A percentile compares a stretch with the other conserved stretches of the same genome.
Conservation (phyloP, 1,284 basidiomycete genomes). For the Boletus semigastroideus region DNA sequence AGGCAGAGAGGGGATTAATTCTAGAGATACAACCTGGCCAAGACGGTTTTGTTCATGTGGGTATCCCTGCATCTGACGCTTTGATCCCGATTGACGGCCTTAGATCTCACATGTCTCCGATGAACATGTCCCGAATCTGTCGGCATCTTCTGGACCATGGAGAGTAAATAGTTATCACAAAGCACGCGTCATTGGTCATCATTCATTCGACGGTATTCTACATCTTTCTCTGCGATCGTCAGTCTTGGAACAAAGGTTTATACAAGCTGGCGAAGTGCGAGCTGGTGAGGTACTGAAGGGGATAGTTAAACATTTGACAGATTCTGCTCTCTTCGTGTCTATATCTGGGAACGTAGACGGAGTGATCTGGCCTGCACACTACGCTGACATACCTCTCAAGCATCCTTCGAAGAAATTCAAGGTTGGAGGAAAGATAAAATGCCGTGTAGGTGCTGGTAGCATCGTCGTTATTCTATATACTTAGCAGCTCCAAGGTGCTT, state of each 20-base stretch:
- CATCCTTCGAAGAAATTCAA: conserved; percentile 94
- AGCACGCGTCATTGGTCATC: conserved; percentile 89
- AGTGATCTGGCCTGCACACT: conserved; percentile 93
- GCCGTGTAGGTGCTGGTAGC: conserved; percentile 55
- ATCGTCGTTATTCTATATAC: conserved; percentile 5
- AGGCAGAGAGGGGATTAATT: conserved; percentile 80
- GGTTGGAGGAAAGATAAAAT: conserved; percentile 81
- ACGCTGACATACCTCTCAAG: conserved; percentile 90
- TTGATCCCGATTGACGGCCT: conserved; percentile 6
- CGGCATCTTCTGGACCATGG: conserved; percentile 73
- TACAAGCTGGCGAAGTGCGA: conserved; percentile 82
- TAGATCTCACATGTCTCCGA: conserved; percentile 95
- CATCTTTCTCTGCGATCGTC: conserved; percentile 85
- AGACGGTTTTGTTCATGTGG: conserved; percentile 85
- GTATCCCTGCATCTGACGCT: conserved; percentile 28
- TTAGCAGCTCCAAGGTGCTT: conserved; percentile 61
- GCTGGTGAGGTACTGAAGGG: conserved; percentile 86
- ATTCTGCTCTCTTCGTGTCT: conserved; percentile 80
- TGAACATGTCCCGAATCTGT: conserved; percentile 81
- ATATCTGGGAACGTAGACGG: conserved; percentile 88
- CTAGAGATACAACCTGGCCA: conserved; percentile 64
- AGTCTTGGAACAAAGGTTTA: conserved; percentile 83
- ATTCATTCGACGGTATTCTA: conserved; percentile 85
- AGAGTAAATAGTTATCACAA: conserved; percentile 77
- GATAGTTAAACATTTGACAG: conserved; percentile 80